A percentile compares a stretch with the other conserved stretches of the same genome.
Conservation (phyloP, 2,329 filamentous ascomycete species). For the Nothomitra cinnamomea region DNA sequence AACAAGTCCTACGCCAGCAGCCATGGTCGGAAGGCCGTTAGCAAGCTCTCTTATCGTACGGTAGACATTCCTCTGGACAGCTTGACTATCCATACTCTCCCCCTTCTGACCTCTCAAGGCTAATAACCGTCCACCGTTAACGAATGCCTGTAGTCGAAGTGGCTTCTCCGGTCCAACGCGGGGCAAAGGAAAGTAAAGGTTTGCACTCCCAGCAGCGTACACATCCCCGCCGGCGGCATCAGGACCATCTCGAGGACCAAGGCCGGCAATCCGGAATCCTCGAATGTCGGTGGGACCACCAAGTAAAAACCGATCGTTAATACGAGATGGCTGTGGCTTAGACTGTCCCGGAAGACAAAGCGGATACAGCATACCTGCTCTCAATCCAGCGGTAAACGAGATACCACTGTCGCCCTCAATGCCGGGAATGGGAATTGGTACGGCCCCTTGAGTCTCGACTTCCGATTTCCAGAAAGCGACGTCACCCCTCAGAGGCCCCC, state of each 20-base stretch:
- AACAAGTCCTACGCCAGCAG: constrained; percentile 77
- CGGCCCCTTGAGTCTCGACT: constrained; percentile 58
- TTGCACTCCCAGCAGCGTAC: constrained; percentile 77
- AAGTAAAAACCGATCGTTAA: constrained; percentile 91
- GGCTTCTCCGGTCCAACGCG: constrained; percentile 67
- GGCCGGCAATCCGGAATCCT: constrained; percentile 75
- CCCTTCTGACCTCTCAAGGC: constrained; percentile 44
- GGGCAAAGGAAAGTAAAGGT: constrained; percentile 71
- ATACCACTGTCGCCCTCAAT: constrained; percentile 55
- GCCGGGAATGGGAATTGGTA: constrained; percentile 56
- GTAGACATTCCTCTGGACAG: constrained; percentile 26
- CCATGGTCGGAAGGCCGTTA: constrained; percentile 64
- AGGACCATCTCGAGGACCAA: constrained; percentile 71
- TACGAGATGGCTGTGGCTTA: constrained; percentile 49
- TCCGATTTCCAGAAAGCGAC: constrained; percentile 93
- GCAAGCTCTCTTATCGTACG: constrained; percentile 48
- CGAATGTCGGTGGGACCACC: constrained; percentile 90
- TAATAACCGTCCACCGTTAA: constrained; percentile 76
- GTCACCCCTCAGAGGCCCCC: constrained; percentile 69
- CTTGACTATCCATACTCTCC: constrained; percentile 30
- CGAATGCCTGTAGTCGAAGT: constrained; percentile 73
- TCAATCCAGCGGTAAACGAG: constrained; percentile 65
- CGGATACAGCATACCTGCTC: constrained; percentile 71
- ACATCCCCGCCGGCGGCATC: constrained; percentile 86
- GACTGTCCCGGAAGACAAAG: constrained; percentile 42